These are phyloP conservation scores for Pseudopyricularia cyperi DNA, from an alignment of 2,329 filamentous ascomycete species.

Conservation along the genomic window DNA sequence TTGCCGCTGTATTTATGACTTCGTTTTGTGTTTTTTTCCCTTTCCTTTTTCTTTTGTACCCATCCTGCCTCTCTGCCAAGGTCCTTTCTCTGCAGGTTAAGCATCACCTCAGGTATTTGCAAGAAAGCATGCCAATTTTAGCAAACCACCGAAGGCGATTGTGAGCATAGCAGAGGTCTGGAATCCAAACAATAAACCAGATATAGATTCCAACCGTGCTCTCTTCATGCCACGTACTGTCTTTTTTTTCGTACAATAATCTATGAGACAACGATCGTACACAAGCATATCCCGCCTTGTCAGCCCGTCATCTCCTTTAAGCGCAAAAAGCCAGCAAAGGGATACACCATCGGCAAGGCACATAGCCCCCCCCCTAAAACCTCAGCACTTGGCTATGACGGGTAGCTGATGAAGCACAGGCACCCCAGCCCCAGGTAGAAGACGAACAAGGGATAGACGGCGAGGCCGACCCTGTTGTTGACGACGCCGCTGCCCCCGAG, in stretches of 20 bases:
- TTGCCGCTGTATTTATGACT: no score
- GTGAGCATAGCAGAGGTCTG: no score
- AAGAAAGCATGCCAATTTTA: no score
- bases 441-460: conserved; percentile 87
- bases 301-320: not conserved
- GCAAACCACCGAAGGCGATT: no score
- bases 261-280: not conserved
- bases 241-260: not conserved
- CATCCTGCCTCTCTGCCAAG: no score
- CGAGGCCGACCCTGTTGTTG: conserved; percentile 84
- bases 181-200: no score
- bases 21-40: no score
- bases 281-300: not conserved
- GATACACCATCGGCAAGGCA: not conserved
- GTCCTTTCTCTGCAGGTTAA: no score
- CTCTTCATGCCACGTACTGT: no score
- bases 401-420: conserved; percentile 89
- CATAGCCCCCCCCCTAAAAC: not conserved
- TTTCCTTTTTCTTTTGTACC: no score
- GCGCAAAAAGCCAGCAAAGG: not conserved
- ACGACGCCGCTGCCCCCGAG: conserved; percentile 90
- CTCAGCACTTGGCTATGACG: not conserved
- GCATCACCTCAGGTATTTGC: no score
- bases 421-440: conserved; percentile 91
- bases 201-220: no score